A percentile compares a stretch with the other conserved stretches of the same genome.
phyloP scores from a whole-genome alignment of 2,329 filamentous ascomycete genomes.

The Dichotomopilus funicola region DNA sequence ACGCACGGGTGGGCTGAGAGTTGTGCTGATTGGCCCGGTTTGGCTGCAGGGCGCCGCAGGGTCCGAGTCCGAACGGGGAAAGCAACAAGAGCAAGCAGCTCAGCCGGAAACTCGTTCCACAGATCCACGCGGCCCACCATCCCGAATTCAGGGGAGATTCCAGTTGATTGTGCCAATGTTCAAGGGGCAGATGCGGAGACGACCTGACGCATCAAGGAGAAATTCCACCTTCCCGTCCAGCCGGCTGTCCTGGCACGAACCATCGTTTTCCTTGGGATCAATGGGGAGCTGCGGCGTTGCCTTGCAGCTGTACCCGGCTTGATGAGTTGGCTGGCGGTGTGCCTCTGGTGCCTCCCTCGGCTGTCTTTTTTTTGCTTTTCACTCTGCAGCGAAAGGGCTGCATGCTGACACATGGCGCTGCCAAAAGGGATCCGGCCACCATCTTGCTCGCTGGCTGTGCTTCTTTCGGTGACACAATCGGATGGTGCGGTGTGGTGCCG shows the following conservation, averaged over 20 bases:
- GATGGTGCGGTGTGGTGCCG: neutral
- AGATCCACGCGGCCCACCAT: conserved; percentile 3
- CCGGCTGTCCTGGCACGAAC: neutral
- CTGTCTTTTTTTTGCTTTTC: neutral
- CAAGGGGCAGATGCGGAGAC: conserved; percentile 1
- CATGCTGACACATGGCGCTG: neutral
- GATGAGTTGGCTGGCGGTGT: neutral
- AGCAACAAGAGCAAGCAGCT: conserved; percentile 5
- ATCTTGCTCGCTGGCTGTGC: too few relatives aligned
- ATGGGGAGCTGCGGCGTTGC: neutral
- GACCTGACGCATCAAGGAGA: neutral
- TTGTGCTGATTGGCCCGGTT: conserved; percentile 19
- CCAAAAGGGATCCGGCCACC: too few relatives aligned
- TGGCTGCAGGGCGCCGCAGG: conserved; percentile 16
- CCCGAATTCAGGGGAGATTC: conserved; percentile 1
- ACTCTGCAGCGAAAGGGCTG: neutral
- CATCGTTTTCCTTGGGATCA: too few relatives aligned
- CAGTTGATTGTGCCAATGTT: conserved; percentile 7
- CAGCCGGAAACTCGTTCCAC: conserved; percentile 5
- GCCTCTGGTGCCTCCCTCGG: neutral
- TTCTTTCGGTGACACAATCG: too few relatives aligned
- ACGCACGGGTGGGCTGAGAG: neutral
- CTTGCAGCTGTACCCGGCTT: neutral
- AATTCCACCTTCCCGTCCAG: neutral
- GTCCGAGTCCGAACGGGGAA: conserved; percentile 21